These are phyloP conservation scores for Sextonia rubra DNA, from an alignment of 164 flowering plant species.

Conservation along the genomic window DNA sequence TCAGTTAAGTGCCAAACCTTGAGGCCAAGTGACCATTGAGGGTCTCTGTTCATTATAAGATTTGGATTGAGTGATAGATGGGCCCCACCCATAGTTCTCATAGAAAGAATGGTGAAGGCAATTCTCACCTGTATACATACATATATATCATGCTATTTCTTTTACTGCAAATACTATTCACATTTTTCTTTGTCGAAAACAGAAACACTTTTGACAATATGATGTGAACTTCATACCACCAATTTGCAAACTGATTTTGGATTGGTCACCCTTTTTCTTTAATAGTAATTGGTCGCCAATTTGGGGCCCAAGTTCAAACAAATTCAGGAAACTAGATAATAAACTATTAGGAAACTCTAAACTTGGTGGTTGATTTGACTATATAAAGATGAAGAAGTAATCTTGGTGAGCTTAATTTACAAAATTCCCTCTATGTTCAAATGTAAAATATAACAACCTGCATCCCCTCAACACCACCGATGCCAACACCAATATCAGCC, in stretches of 20 bases:
- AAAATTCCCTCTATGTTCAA: neutral
- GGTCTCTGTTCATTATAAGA: too few relatives aligned
- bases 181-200: neutral
- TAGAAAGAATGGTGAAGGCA: too few relatives aligned
- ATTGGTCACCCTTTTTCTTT: neutral
- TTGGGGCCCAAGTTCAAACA: too few relatives aligned
- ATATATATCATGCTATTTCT: neutral
- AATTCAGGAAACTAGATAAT: neutral
- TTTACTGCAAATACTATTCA: neutral
- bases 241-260: neutral
- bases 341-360: too few relatives aligned
- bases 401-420: neutral
- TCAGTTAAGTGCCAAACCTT: too few relatives aligned
- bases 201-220: neutral
- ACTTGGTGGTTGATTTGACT: neutral
- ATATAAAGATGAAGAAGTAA: neutral
- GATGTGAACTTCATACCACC: neutral
- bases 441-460: conserved; percentile 45
- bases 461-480: conserved; percentile 93
- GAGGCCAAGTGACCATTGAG: too few relatives aligned
- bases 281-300: too few relatives aligned
- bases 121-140: too few relatives aligned
- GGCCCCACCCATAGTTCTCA: too few relatives aligned
- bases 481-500: conserved; percentile 91
- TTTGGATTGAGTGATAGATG: too few relatives aligned